Conservation (phyloP, 345 rosid species). For the Bretschneidera sinensis region DNA sequence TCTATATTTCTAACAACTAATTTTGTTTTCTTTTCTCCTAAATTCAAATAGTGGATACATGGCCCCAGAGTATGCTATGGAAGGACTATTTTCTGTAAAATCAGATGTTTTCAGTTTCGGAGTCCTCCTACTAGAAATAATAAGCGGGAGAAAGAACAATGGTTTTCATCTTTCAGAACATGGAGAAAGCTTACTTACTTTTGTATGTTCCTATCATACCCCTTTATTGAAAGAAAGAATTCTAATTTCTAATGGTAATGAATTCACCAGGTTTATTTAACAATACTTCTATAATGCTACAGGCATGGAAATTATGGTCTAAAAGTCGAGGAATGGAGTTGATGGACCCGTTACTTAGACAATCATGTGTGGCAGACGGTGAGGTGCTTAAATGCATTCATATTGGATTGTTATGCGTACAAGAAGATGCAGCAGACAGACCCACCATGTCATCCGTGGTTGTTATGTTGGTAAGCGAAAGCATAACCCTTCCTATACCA, state of each 20-base stretch:
- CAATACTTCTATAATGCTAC: background rate
- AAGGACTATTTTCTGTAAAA: slow-evolving; percentile 32
- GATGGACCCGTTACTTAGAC: slow-evolving; percentile 37
- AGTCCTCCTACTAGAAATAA: slow-evolving; percentile 34
- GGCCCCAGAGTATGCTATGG: slow-evolving; percentile 40
- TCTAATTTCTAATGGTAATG: no score
- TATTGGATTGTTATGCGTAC: slow-evolving; percentile 59
- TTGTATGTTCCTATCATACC: slow-evolving; percentile 16
- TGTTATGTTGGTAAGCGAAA: slow-evolving; percentile 36
- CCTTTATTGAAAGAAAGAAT: background rate
- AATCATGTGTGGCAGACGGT: slow-evolving; percentile 22
- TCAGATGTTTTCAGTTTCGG: slow-evolving; percentile 43
- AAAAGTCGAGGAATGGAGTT: slow-evolving; percentile 38
- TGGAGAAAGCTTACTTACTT: slow-evolving; percentile 21
- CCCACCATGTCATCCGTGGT: slow-evolving; percentile 46
- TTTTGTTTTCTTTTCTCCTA: no score
- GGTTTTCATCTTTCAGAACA: slow-evolving; percentile 15
- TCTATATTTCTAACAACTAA: background rate
- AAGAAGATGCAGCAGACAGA: slow-evolving; percentile 50
- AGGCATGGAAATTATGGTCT: slow-evolving; percentile 64
- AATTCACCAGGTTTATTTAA: no score
- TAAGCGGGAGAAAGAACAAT: slow-evolving; percentile 28
- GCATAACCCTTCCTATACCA: slow-evolving; percentile 31
- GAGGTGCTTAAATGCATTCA: slow-evolving; percentile 52
- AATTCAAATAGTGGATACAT: slow-evolving; percentile 26